These are phyloP conservation scores for Microbotryum saponariae DNA, from an alignment of 1,284 basidiomycete genomes.

Conservation along the genomic window DNA sequence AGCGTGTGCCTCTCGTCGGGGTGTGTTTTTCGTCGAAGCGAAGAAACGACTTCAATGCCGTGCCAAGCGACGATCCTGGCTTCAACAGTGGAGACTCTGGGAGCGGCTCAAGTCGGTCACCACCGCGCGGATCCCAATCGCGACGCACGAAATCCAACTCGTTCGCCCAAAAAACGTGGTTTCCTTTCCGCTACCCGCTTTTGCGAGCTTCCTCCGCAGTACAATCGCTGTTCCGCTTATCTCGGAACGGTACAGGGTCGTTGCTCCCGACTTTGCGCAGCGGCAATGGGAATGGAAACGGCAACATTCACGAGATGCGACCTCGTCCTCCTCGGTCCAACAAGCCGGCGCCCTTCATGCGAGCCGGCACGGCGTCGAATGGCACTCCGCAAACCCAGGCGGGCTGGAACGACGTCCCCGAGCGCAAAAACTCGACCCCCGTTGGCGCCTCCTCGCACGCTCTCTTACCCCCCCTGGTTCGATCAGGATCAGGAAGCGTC, in stretches of 20 bases:
- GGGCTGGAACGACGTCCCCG: conserved; percentile 24
- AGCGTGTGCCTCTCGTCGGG: too few species aligned
- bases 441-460: neutral
- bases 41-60: too few species aligned
- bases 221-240: neutral
- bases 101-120: neutral
- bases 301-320: conserved; percentile 4
- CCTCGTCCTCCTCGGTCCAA: conserved; percentile 17
- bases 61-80: too few species aligned
- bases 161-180: neutral
- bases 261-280: neutral
- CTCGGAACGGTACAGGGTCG: neutral
- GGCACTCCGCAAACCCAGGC: neutral
- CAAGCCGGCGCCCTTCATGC: conserved; percentile 27
- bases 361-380: neutral
- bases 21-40: too few species aligned
- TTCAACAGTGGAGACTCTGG: neutral
- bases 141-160: neutral
- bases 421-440: conserved; percentile 1
- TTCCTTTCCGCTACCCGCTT: conserved; percentile 11
- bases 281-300: neutral
- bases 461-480: too few species aligned
- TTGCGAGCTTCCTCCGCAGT: conserved; percentile 15
- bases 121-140: neutral
- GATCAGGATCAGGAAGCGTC: too few species aligned